Evolutionary conservation across 768 basidiomycete species (phyloP), one percentile per base, ranked within the genome.

Genomic region (Pisolithus microcarpus): DNA sequence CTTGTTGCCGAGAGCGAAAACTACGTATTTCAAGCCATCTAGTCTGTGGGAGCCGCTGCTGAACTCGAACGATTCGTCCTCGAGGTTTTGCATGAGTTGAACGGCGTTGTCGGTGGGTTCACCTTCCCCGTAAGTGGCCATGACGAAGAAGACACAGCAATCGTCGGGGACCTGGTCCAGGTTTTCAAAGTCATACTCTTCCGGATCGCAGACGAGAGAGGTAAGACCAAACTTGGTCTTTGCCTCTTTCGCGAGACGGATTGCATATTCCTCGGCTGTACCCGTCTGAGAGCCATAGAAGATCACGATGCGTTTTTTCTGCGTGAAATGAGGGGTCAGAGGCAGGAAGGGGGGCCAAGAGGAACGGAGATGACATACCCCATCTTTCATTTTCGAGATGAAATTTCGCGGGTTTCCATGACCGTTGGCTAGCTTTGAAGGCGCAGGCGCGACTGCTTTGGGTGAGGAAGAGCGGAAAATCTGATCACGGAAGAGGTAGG

Each of bases 261-360:
- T 92, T 38, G 94, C 94, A 59, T 94, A 96, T 68, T 99, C 95
- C 69, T 98, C 96, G 2, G 95, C 95, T 15, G 95, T 99, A 51
- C 95, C 95, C 0, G 95, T 99, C 65, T 99, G 95, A 19, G 95
- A 97, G 52, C 95, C 95, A 64, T 96, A 99, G 67, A 99, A 95
- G 63, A 98, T 97, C 60, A 91, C 88, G 15, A 95, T 74, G 54
- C 93, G 91, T 70, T 96, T 97, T 81, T 94, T 95, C 94, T 97
- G 34, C 5, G 34, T 13, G 62, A 37, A 53, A 43, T 38, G 40
- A 50, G 31, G 16, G 6, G 48, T 54, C 18, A 55, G 21, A 10
- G 34, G 47, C 54, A 38, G 39, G 52, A 26, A 54, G 38, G 19
- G 16, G 19, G 18, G 45, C 28, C 52, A 50, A 31, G 43, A 26